A percentile compares a stretch with the other conserved stretches of the same genome.
These are phyloP conservation scores for Debaryomycetaceae sp. DNA, from an alignment of 1,139 yeast genomes.

Conservation along the genomic window DNA sequence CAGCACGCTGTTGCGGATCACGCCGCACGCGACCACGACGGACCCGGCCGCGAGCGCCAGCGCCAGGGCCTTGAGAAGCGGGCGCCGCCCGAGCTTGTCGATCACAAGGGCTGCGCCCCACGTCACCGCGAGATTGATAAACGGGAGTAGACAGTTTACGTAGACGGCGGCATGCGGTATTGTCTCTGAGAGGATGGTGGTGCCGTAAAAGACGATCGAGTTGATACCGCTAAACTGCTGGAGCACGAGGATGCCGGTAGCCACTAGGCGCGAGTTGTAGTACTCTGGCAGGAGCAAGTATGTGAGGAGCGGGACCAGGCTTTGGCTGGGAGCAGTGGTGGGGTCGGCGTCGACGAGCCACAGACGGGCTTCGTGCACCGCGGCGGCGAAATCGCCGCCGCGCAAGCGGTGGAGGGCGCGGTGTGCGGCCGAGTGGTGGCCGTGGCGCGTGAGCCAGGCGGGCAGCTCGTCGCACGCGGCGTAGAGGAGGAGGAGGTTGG, in stretches of 20 bases:
- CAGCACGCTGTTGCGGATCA: constrained; percentile 35
- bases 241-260: constrained; percentile 67
- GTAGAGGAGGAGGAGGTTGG: constrained; percentile 33
- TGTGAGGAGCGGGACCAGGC: constrained; percentile 16
- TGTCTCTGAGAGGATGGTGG: constrained; percentile 57
- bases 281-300: constrained; percentile 46
- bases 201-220: constrained; percentile 87
- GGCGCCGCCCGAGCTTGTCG: constrained; percentile 67
- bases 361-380: constrained; percentile 27
- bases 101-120: constrained; percentile 60
- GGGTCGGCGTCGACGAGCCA: constrained; percentile 14
- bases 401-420: constrained; percentile 25
- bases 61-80: constrained; percentile 55
- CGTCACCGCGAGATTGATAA: constrained; percentile 65
- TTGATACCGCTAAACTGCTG: constrained; percentile 93
- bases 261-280: constrained; percentile 49
- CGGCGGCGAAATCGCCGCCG: constrained; percentile 29
- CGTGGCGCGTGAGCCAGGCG: constrained; percentile 53
- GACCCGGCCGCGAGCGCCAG: constrained; percentile 62
- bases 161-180: constrained; percentile 61
- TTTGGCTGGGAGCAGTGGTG: constrained; percentile 7
- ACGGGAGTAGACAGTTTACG: constrained; percentile 65
- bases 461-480: constrained; percentile 67
- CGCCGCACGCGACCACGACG: constrained; percentile 55
- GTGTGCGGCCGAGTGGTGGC: constrained; percentile 21